Evolutionary conservation across 495 filamentous ascomycete species (phyloP).

Genomic region (Trichoderma parareesei): DNA sequence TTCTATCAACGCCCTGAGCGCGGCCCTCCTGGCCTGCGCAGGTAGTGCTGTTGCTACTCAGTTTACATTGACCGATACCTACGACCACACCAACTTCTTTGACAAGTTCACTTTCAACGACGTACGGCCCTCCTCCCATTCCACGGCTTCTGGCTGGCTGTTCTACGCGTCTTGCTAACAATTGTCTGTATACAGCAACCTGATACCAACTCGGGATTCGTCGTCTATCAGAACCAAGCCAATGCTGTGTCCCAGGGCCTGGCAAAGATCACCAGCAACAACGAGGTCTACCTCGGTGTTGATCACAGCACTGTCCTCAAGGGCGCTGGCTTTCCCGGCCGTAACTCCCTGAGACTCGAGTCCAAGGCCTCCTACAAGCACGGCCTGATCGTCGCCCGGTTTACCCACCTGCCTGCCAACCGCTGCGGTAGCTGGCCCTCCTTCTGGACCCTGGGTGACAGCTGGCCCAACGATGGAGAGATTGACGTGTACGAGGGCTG

Average conservation of each 20-base stretch:
- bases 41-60: constrained; percentile 23
- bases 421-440: constrained; percentile 54
- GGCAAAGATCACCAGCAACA: constrained; percentile 36
- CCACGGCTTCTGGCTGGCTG: neutral
- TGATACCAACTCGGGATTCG: constrained; percentile 60
- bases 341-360: constrained; percentile 58
- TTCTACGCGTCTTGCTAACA: neutral
- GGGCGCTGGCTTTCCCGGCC: constrained; percentile 34
- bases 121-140: constrained; percentile 19
- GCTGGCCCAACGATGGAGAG: constrained; percentile 75
- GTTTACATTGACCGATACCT: constrained; percentile 36
- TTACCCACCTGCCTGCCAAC: constrained; percentile 60
- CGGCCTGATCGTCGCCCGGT: constrained; percentile 63
- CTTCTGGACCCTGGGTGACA: constrained; percentile 63
- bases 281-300: constrained; percentile 41
- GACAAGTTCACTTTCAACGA: constrained; percentile 41
- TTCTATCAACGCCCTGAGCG: constrained; percentile 29
- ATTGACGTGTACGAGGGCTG: constrained; percentile 88
- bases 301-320: constrained; percentile 22
- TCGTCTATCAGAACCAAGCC: constrained; percentile 49
- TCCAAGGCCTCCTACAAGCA: constrained; percentile 57
- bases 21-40: constrained; percentile 29
- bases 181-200: constrained; percentile 15
- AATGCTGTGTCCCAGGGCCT: constrained; percentile 47
- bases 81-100: constrained; percentile 44